phyloP scores from a whole-genome alignment of 495 filamentous ascomycete species.

The Rostrohypoxylon terebratum region DNA sequence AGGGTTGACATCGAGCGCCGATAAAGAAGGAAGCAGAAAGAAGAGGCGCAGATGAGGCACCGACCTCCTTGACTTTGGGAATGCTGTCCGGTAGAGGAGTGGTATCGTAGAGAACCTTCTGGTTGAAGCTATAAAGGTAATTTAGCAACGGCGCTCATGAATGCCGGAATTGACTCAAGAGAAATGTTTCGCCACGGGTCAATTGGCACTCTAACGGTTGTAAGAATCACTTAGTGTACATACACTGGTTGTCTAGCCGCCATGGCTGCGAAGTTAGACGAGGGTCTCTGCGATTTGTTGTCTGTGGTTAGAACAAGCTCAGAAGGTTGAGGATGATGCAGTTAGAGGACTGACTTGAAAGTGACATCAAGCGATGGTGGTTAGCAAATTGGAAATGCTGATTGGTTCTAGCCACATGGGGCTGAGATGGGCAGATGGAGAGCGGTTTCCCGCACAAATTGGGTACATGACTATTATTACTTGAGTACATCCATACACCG shows the following conservation, averaged over 20 bases:
- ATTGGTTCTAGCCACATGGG: constrained; percentile 50
- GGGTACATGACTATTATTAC: not conserved
- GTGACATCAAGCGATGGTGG: constrained; percentile 34
- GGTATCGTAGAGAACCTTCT: constrained; percentile 91
- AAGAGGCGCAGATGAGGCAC: constrained; percentile 89
- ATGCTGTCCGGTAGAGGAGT: constrained; percentile 93
- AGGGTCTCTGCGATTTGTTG: constrained; percentile 33
- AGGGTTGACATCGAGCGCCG: constrained; percentile 90
- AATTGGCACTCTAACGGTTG: constrained; percentile 35
- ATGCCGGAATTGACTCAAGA: constrained; percentile 20
- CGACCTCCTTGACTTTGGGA: constrained; percentile 90
- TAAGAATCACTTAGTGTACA: constrained; percentile 35
- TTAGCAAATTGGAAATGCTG: constrained; percentile 50
- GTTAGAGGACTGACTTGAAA: constrained; percentile 7
- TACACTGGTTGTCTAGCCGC: constrained; percentile 62
- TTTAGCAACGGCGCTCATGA: constrained; percentile 26
- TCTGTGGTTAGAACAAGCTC: constrained; percentile 38
- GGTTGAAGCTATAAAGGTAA: constrained; percentile 79
- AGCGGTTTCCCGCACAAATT: not conserved
- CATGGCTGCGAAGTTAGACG: constrained; percentile 57
- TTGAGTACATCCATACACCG: not conserved
- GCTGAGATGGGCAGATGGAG: constrained; percentile 15
- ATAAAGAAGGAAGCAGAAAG: constrained; percentile 97
- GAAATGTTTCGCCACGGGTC: constrained; percentile 19
- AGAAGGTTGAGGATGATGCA: constrained; percentile 45